Conservation (phyloP, 768 basidiomycete species). For the Amanita muscaria region DNA sequence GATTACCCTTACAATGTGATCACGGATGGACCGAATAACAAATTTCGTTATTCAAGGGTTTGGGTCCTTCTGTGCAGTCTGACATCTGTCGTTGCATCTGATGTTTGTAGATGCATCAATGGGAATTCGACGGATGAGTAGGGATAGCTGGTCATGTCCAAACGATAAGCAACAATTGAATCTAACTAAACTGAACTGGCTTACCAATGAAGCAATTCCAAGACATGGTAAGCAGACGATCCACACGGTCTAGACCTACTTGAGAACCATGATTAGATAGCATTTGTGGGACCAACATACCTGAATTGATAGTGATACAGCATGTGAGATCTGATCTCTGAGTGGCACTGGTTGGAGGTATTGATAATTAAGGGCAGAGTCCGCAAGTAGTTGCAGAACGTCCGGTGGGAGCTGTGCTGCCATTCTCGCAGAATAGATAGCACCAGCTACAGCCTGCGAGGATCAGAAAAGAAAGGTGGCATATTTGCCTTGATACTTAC, state of each 20-base stretch:
- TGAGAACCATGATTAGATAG: background rate
- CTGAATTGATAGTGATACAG: conserved; percentile 55
- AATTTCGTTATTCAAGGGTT: too few species aligned
- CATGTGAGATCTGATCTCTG: conserved; percentile 37
- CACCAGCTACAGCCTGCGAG: conserved; percentile 63
- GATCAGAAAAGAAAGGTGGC: conserved; percentile 6
- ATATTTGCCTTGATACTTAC: conserved; percentile 32
- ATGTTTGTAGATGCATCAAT: conserved; percentile 3
- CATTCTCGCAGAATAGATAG: conserved; percentile 55
- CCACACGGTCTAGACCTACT: conserved; percentile 52
- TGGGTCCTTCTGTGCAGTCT: background rate
- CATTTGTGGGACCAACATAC: conserved; percentile 25
- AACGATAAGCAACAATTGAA: too few species aligned
- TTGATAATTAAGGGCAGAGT: conserved; percentile 46
- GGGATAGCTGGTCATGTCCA: conserved; percentile 39
- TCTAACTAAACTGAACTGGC: too few species aligned
- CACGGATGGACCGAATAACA: too few species aligned
- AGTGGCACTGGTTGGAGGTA: conserved; percentile 37
- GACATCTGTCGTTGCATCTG: background rate
- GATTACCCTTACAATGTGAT: too few species aligned
- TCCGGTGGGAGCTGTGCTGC: conserved; percentile 40
- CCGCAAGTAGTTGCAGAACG: conserved; percentile 30
- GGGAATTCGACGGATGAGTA: conserved; percentile 30
- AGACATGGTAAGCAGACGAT: conserved; percentile 62
- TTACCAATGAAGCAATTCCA: conserved; percentile 56